Conservation (phyloP, 805 yeast species). For the Diddensiella caesifluorescens region DNA sequence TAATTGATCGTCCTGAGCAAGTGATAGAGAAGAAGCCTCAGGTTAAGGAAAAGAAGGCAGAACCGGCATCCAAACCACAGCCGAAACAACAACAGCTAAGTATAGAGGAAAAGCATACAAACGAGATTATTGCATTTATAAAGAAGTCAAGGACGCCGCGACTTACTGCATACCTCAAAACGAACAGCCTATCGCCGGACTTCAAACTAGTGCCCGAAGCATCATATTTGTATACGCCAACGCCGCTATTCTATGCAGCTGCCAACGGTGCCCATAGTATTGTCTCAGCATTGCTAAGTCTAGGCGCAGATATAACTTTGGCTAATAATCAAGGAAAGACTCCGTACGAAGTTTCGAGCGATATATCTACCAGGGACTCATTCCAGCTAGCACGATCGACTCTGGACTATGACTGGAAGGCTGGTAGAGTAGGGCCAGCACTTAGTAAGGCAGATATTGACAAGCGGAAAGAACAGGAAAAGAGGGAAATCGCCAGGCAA, state of each 20-base stretch:
- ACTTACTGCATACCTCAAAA: constrained; percentile 54
- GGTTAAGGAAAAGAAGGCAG: constrained; percentile 25
- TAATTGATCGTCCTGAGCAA: constrained; percentile 35
- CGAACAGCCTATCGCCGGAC: constrained; percentile 50
- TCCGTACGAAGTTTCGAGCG: constrained; percentile 60
- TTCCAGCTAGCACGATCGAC: constrained; percentile 64
- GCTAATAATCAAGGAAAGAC: constrained; percentile 52
- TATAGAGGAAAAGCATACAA: constrained; percentile 47
- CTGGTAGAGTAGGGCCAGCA: constrained; percentile 59
- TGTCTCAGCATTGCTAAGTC: constrained; percentile 53
- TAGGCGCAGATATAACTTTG: constrained; percentile 65
- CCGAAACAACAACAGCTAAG: constrained; percentile 21
- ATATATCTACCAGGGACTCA: constrained; percentile 36
- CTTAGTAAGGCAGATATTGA: constrained; percentile 32
- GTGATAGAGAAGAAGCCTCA: constrained; percentile 8
- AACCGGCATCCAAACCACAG: constrained; percentile 26
- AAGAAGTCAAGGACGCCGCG: constrained; percentile 76
- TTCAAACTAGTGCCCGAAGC: constrained; percentile 50
- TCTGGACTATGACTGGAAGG: constrained; percentile 78
- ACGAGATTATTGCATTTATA: constrained; percentile 52
- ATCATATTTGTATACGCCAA: constrained; percentile 55
- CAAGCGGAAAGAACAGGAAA: constrained; percentile 21
- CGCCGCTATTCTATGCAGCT: constrained; percentile 74
- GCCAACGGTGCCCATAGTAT: constrained; percentile 61
- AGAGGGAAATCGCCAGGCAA: constrained; percentile 19